Evolutionary conservation across 2,329 filamentous ascomycete species (phyloP), one percentile per base, ranked within the genome.

Genomic region (Colletotrichum karsti): DNA sequence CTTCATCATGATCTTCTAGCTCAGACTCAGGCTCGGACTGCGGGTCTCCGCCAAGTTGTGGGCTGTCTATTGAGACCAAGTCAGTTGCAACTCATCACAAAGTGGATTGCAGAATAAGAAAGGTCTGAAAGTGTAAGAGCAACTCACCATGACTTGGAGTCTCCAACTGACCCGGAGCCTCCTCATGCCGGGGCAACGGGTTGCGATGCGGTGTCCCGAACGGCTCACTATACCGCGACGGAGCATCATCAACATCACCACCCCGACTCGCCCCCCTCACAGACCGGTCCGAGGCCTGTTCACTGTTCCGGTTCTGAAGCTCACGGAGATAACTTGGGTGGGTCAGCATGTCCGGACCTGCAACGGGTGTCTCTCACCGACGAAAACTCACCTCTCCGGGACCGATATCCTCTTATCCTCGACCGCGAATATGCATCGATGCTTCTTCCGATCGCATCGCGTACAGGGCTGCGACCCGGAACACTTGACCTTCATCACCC

Each of bases 401-500:
- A 73, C 67, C 20, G 71, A 73, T 46, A 73, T 67, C 24, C 71
- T 61, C 42, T 71, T 72, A 22, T 64, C 65, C 60, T 73, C 71
- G 8, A 60, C 69, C 12, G 71, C 60, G 53, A 73, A 73, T 39
- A 70, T 62, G 67, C 71, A 73, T 9, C 63, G 26, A 56, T 72
- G 65, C 65, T 63, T 75, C 60, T 54, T 70, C 44, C 50, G 60
- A 8, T 50, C 73, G 69, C 63, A 75, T 18, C 71, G 64, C n/a
- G 67, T 59, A 20, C 71, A 73, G 10, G 71, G 71, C 50, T 72
- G 66, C 30, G 70, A 67, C 33, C 71, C 71, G 33, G 69, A 72
- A 53, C 71, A 73, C 67, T 73, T 73, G 54, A 73, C 71, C 39
- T 73, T 73, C 71, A 73, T 73, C 39, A 68, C 56, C 28, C 71